Evolutionary conservation across 2,329 filamentous ascomycete genomes (phyloP).

Genomic region (Ilyonectria mors-panacis): DNA sequence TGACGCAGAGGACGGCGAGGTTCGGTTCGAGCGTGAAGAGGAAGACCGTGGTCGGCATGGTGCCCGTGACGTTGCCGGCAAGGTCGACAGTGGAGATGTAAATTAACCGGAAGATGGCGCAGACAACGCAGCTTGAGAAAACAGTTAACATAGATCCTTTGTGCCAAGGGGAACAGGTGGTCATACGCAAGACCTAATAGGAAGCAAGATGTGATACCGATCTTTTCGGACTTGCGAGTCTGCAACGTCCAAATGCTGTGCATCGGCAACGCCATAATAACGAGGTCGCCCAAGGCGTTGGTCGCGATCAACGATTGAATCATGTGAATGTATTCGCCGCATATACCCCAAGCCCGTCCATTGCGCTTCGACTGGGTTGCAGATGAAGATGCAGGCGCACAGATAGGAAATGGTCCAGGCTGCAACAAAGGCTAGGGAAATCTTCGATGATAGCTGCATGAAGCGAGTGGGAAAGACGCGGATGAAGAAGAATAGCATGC

Average conservation of each 20-base stretch:
- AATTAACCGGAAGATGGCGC: slow-evolving; percentile 56
- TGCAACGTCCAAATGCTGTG: slow-evolving; percentile 56
- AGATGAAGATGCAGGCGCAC: slow-evolving; percentile 60
- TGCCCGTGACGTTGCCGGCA: slow-evolving; percentile 54
- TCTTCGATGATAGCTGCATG: slow-evolving; percentile 47
- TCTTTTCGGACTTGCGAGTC: slow-evolving; percentile 54
- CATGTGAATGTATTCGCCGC: slow-evolving; percentile 54
- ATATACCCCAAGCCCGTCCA: slow-evolving; percentile 56
- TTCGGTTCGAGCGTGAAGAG: slow-evolving; percentile 58
- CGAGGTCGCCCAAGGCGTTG: slow-evolving; percentile 55
- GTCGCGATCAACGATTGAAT: slow-evolving; percentile 56
- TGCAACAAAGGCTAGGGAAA: slow-evolving; percentile 54
- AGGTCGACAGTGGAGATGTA: slow-evolving; percentile 57
- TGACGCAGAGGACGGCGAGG: slow-evolving; percentile 59
- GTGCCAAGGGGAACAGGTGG: fast-evolving
- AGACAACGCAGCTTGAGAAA: slow-evolving; percentile 52
- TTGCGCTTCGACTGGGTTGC: slow-evolving; percentile 59
- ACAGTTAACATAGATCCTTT: slow-evolving; percentile 22
- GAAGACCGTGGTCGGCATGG: slow-evolving; percentile 58
- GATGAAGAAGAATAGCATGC: slow-evolving; percentile 49
- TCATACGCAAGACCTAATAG: slow-evolving; percentile 54
- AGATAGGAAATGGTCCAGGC: slow-evolving; percentile 61
- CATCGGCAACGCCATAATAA: slow-evolving; percentile 57
- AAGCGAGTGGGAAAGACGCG: slow-evolving; percentile 47
- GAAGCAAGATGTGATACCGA: slow-evolving; percentile 56